Conservation (phyloP, 1,284 basidiomycete genomes). For the Flammula alnicola region DNA sequence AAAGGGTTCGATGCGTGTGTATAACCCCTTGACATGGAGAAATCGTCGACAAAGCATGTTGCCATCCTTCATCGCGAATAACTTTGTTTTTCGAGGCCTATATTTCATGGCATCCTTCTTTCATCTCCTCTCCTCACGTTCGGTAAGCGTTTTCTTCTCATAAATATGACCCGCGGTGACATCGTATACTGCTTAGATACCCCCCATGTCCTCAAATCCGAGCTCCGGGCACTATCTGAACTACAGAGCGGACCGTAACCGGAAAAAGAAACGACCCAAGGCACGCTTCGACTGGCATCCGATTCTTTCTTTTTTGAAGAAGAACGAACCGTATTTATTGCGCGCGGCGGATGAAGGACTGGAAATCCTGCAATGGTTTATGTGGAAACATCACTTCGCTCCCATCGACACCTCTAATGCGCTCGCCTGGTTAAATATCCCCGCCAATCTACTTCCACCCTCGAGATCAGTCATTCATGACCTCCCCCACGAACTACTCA, state of each 20-base stretch:
- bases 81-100: too few species aligned
- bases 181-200: too few species aligned
- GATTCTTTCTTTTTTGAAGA: background rate
- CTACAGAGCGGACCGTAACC: too few species aligned
- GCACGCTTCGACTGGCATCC: background rate
- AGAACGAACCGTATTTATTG: background rate
- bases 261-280: background rate
- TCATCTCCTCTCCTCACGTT: too few species aligned
- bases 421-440: conserved; percentile 14
- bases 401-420: conserved; percentile 19
- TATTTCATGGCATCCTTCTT: too few species aligned
- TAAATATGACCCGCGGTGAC: too few species aligned
- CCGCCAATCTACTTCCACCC: conserved; percentile 11
- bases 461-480: conserved; percentile 6
- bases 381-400: conserved; percentile 16
- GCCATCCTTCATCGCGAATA: conserved; percentile 2
- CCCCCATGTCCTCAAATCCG: too few species aligned
- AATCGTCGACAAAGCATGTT: too few species aligned
- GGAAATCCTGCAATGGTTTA: conserved; percentile 1
- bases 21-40: too few species aligned
- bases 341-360: conserved; percentile 1
- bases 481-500: conserved; percentile 15
- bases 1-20: background rate
- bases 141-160: too few species aligned
- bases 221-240: too few species aligned